Conservation (phyloP, 129 eudicot species). For the Chrysanthemum lavandulifolium region DNA sequence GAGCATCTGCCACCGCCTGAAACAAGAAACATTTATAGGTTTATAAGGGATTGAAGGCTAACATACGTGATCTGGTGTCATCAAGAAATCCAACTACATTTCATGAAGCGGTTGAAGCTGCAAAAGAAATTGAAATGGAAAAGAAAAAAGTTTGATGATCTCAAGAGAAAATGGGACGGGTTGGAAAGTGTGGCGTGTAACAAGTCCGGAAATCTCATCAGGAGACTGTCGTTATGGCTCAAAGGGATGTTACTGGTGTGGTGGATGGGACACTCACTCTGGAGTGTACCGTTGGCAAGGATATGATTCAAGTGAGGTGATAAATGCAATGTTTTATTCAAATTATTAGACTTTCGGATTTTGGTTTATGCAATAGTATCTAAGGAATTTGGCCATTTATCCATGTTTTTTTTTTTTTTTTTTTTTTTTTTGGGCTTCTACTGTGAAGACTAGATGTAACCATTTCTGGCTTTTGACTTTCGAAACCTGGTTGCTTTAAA, state of each 20-base stretch:
- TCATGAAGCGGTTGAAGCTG: neutral
- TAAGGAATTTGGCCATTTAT: neutral
- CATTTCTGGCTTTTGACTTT: too few species aligned
- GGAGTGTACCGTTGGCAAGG: neutral
- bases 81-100: neutral
- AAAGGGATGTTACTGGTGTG: conserved; percentile 11
- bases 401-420: too few species aligned
- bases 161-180: neutral
- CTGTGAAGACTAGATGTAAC: too few species aligned
- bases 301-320: neutral
- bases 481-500: too few species aligned
- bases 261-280: conserved; percentile 4
- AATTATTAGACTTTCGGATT: neutral
- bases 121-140: neutral
- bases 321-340: neutral
- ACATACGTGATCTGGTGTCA: neutral
- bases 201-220: neutral
- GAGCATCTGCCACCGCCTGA: neutral
- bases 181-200: neutral
- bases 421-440: too few species aligned
- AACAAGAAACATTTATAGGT: neutral
- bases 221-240: neutral
- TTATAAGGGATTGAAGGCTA: neutral
- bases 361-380: neutral
- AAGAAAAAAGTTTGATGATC: neutral